Evolutionary conservation across 2,329 filamentous ascomycete genomes (phyloP), one percentile per base, ranked within the genome.

Genomic region (Cytospora mali): DNA sequence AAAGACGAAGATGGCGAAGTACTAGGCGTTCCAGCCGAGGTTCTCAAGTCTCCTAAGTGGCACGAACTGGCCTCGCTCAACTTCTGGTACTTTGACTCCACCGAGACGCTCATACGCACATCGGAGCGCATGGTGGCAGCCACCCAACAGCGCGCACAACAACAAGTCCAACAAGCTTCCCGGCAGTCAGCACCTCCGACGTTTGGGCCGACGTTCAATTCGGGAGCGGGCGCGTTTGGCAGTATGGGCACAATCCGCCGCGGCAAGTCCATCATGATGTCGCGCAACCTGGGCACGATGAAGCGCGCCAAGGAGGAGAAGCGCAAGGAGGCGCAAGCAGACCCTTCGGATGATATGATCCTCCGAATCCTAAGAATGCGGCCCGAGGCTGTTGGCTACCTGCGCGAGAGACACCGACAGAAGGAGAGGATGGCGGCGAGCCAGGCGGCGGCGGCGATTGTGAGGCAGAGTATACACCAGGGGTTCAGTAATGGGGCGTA

Each of bases 261-360:
- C 59, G 84, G 86, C 68, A 87, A 89, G 84, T 92, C 88, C 68
- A 96, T 99, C 75, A 93, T 99, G 91, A 88, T 97, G 77, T 92
- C 87, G 70, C 88, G 94, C 62, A 99, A 98, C 74, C 78, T 99
- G 59, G 95, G 95, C 52, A 98, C 95, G 9, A 98, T 99, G 93
- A 89, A 88, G 69, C 92, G 94, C 73, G 93, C 91, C 48, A 98
- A 98, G 76, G 93, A 97, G 74, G 94, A 97, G 76, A 97, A 96
- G 79, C 84, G 95, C 67, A 93, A 93, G 70, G 94, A 98, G 74
- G 92, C 93, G 1, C 95, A 99, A 74, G 94, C 95, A 1, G 95
- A 98, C 74, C 94, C 95, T 1, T 97, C 90, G 73, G 95, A 99
- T 75, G 95, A 99, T 74, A 98, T 98, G 91, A 98, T 99, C 68